phyloP scores from a whole-genome alignment of 345 rosid genomes.

The Eucalyptus grandis region DNA sequence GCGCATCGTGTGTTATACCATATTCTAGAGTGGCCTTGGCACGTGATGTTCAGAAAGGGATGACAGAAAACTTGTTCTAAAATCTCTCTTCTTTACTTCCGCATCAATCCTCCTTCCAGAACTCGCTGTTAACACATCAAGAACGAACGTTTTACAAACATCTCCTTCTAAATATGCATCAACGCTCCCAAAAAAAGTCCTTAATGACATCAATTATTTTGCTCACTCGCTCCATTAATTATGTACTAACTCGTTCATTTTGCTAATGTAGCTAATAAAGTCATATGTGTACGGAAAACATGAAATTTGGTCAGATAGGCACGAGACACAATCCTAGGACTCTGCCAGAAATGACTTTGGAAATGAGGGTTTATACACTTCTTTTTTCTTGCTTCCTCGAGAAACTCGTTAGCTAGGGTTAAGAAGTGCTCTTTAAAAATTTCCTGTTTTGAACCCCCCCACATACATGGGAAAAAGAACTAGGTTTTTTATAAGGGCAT shows the following conservation, averaged over 20 bases:
- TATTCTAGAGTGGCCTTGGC: not conserved
- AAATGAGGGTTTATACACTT: not conserved
- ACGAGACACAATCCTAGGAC: not conserved
- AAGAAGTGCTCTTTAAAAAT: not conserved
- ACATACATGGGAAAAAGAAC: not conserved
- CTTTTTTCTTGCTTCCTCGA: not conserved
- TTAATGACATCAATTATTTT: not conserved
- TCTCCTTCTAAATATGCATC: not conserved
- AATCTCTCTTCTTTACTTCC: not conserved
- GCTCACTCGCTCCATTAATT: not conserved
- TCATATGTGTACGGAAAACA: not conserved
- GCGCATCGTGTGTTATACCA: not conserved
- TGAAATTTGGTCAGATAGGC: not conserved
- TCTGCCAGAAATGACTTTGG: not conserved
- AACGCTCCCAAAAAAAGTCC: not conserved
- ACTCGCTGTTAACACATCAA: not conserved
- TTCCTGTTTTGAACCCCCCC: not conserved
- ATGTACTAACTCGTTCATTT: not conserved
- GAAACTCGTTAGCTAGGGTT: not conserved
- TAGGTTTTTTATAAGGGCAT: not conserved
- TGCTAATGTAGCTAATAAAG: not conserved
- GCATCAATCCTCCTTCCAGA: not conserved
- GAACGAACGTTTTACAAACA: not conserved
- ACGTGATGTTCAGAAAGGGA: not conserved
- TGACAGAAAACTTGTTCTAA: not conserved